Evolutionary conservation across 2,329 filamentous ascomycete genomes (phyloP), one percentile per base, ranked within the genome.

Genomic region (Sporothrix pallida): DNA sequence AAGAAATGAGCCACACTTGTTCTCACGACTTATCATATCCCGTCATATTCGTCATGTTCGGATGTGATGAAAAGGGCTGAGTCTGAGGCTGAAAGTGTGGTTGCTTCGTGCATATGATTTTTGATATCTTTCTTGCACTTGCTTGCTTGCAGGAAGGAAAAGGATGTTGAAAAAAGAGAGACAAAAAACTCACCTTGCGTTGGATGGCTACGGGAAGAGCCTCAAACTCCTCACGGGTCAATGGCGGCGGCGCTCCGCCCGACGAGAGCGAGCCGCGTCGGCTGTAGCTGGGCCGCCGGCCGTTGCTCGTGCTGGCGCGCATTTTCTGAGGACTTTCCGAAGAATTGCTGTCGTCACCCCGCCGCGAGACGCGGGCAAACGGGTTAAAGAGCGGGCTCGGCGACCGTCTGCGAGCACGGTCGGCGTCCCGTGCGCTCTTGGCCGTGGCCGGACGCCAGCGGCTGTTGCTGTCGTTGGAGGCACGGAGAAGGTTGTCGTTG

Each of bases 201-300:
- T 84, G 83, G 26, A 87, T 84, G n/a, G 85, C 84, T 63, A 84
- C 76, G 9, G 86, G 85, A 72, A 87, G 80, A 54, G 84, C 82
- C 76, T 86, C 84, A 77, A 86, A 87, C 77, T 87, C 85, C 75
- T 86, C 84, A 67, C 82, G 80, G 1, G 84, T 83, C 75, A 84
- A 77, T 60, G 80, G 78, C 67, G 80, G 78, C 26, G 79, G 76
- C 13, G 75, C 74, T 1, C 52, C 26, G 2, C 76, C 77, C 2
- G 77, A 74, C 70, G 77, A 76, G 54, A 78, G 73, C 20, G 77
- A 76, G n/a, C 72, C 77, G 76, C 70, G 77, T 44, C 75, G 75
- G 67, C 74, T 72, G 65, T 69, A 46, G 50, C 72, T 75, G 68
- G 42, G 42, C n/a, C 58, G 54, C 44, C 70, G 68, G 17, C 72